phyloP scores from a whole-genome alignment of 2,329 filamentous ascomycete species.

The Myriosclerotinia duriaeana region DNA sequence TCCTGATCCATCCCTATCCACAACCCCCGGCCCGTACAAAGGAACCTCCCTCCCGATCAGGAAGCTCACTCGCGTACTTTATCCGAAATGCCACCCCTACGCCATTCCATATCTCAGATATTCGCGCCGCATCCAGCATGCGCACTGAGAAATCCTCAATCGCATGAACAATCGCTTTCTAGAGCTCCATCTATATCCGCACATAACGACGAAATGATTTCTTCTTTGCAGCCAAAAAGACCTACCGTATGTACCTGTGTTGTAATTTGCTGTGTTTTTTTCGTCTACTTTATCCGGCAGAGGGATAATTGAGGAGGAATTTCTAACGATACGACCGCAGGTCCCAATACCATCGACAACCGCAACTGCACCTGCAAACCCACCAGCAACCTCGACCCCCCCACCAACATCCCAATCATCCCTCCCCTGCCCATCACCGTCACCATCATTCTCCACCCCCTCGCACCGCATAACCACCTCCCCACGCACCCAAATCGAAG shows the following conservation, averaged over 20 bases:
- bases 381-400: not conserved
- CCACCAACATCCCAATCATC: conserved; percentile 21
- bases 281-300: not conserved
- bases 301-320: not conserved
- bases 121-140: conserved; percentile 29
- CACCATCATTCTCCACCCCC: not conserved
- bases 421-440: too few species aligned
- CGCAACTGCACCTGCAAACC: conserved; percentile 20
- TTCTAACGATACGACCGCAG: not conserved
- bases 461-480: not conserved
- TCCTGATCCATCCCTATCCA: not conserved
- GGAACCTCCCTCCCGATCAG: not conserved
- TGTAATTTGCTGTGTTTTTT: not conserved
- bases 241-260: conserved; percentile 26
- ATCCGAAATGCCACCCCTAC: conserved; percentile 16
- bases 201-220: conserved; percentile 4
- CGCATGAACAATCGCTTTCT: not conserved
- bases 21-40: not conserved
- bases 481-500: conserved; percentile 49
- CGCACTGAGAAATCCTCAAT: not conserved
- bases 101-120: conserved; percentile 30
- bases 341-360: not conserved
- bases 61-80: not conserved
- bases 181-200: not conserved
- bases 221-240: conserved; percentile 26